These are phyloP conservation scores for Talaromyces pinophilus DNA, from an alignment of 2,329 filamentous ascomycete genomes.

Conservation along the genomic window DNA sequence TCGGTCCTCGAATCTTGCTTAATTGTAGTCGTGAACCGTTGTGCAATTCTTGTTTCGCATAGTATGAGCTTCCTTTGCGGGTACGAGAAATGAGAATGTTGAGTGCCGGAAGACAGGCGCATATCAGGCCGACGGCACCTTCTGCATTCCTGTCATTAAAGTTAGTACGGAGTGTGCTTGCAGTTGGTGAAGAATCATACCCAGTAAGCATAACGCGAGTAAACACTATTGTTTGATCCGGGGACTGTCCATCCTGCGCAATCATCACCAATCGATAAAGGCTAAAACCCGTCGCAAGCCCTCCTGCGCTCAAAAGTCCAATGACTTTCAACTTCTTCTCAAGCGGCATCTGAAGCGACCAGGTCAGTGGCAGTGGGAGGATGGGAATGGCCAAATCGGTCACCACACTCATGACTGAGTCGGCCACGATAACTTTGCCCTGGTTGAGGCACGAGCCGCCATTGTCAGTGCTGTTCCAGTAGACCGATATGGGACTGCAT, in stretches of 20 bases:
- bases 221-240: constrained; percentile 39
- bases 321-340: constrained; percentile 42
- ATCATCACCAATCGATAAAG: constrained; percentile 43
- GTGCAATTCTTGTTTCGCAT: not conserved
- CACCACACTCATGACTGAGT: constrained; percentile 43
- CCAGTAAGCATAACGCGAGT: constrained; percentile 41
- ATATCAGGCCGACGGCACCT: constrained; percentile 41
- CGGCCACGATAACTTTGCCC: constrained; percentile 39
- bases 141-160: constrained; percentile 37
- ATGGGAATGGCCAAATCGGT: constrained; percentile 41
- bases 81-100: constrained; percentile 25
- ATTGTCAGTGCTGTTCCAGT: constrained; percentile 34
- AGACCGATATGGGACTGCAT: constrained; percentile 39
- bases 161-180: not conserved
- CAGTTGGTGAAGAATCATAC: constrained; percentile 27
- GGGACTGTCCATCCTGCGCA: constrained; percentile 33
- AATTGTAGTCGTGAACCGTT: not conserved
- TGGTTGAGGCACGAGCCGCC: constrained; percentile 40
- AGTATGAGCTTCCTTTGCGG: not conserved
- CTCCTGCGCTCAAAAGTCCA: constrained; percentile 41
- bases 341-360: constrained; percentile 42
- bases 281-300: constrained; percentile 42
- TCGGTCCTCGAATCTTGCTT: not conserved
- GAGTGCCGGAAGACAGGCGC: constrained; percentile 40
- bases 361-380: constrained; percentile 41